Evolutionary conservation across 495 filamentous ascomycete genomes (phyloP).

Genomic region (Elasticomyces elasticus): DNA sequence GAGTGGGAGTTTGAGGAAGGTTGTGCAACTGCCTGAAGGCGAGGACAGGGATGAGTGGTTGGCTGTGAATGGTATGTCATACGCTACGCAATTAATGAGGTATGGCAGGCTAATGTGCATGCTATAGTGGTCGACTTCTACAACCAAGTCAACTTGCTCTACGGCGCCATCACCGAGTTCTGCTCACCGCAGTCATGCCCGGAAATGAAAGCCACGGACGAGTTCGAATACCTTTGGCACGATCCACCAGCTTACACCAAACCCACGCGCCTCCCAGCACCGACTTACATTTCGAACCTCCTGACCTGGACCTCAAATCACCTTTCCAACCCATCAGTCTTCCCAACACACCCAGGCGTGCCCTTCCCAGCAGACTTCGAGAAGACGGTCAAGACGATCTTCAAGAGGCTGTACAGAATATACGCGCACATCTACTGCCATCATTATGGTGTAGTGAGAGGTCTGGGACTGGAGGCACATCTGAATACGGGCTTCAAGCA

Average conservation of each 20-base stretch:
- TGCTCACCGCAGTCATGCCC: conserved; percentile 94
- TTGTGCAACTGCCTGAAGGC: conserved; percentile 91
- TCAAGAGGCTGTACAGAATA: conserved; percentile 96
- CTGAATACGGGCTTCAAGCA: conserved; percentile 99
- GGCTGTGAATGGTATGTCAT: conserved; percentile 86
- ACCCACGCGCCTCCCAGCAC: conserved; percentile 95
- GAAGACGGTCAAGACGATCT: conserved; percentile 76
- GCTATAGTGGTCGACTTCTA: conserved; percentile 97
- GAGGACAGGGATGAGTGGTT: conserved; percentile 97
- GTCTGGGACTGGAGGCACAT: conserved; percentile 91
- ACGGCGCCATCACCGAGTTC: conserved; percentile 97
- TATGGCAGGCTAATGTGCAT: not conserved
- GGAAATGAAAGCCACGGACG: conserved; percentile 99
- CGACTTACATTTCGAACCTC: conserved; percentile 92
- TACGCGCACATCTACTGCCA: conserved; percentile 99
- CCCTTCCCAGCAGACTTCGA: conserved; percentile 92
- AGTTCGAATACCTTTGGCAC: conserved; percentile 99
- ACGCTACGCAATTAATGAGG: no score
- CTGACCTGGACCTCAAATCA: conserved; percentile 95
- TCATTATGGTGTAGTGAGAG: conserved; percentile 93
- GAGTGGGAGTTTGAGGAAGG: conserved; percentile 88
- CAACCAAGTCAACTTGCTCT: conserved; percentile 98
- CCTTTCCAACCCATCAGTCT: conserved; percentile 90
- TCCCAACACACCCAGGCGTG: conserved; percentile 87
- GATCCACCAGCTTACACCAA: conserved; percentile 85